Base-by-base conservation (phyloP, 2,329 filamentous ascomycete species). In the Alternaria viburni region DNA sequence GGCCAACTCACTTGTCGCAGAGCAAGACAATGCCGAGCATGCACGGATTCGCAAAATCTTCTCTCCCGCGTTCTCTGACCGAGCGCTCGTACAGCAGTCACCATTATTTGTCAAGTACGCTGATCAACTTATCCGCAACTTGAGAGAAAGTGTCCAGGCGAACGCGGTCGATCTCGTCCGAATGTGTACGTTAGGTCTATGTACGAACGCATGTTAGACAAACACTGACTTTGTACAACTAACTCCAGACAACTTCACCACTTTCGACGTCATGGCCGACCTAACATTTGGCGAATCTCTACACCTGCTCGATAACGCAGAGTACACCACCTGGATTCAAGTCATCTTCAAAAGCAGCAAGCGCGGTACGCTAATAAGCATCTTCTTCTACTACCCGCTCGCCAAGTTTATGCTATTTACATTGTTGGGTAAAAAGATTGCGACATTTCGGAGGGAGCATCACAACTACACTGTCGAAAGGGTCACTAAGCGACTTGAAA, bases 201-300 rank as follows among this genome's bases (percentile, higher is more conserved):
- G 15, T 41, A 17, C 4, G 5, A 41, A 10, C 15, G 15, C 32
- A 41, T 17, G 8, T 41, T 2, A 17, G 15, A 41, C 32, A 17
- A 41, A 3, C 5, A 41, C 32, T 41, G 8, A 41, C 15, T 17
- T 41, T 10, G 15, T 17, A 17, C 15, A 15, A 57, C 60, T 36
- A 79, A 44, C 67, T 78, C 44, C 60, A 80, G 7, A 62, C 57
- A 70, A 69, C 61, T 74, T 70, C 61, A 72, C 71, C 0, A 76
- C 75, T 3, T 78, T 78, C 54, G 76, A 67, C 30, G 23, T 77
- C 44, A 78, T 78, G 73, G 70, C 67, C n/a, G 72, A 79, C 49
- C 68, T 78, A 2, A 69, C 72, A 15, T 78, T 77, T 54, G 73
- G 74, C 6, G 72, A 77, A 21, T 51, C 74, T 1, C 57, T 77